Evolutionary conservation across 345 rosid genomes (phyloP), one percentile per base, ranked within the genome.

Genomic region (Eucalyptus guilfoylei): DNA sequence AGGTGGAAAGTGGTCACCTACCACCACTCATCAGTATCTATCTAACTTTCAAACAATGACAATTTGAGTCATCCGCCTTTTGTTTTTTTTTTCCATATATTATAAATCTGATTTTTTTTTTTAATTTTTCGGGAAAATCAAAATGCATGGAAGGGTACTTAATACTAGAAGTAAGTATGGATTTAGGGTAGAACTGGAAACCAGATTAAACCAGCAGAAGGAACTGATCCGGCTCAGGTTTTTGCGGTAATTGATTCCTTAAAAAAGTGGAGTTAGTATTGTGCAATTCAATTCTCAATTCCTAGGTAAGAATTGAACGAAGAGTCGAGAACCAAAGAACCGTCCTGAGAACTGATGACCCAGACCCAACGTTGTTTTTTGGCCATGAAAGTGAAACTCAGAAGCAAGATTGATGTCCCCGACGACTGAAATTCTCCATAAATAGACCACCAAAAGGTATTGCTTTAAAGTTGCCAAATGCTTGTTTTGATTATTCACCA

Each of bases 221-320:
- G 11, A 52, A 52, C 5, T 52, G 0, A 52, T 52, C 58, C 0
- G 0, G 1, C 30, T 55, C 14, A 55, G 0, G 14, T 24, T 55
- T 26, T 55, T 11, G 30, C 2, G 0, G 6, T 10, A 10, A 24
- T 3, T 11, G 6, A 26, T 55, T 24, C 6, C 30, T 55, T 55
- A 24, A 55, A 55, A 55, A 55, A 9, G 30, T 55, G 30, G 14
- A 55, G 24, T 26, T 26, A 26, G 30, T 55, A 24, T 24, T 55
- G 3, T 24, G 3, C 3, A 24, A 1, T 55, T 55, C 0, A 5
- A 5, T 55, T 55, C 30, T 24, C 1, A 1, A 6, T 55, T 55
- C 3, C 30, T 24, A 11, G 1, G 1, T 55, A 24, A 55, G 62
- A 24, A 24, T 2, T 24, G 13, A 55, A 23, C 6, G 6, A 52